These are phyloP conservation scores for Solanum clarkiae DNA, from an alignment of 257 asterid genomes.

Conservation along the genomic window DNA sequence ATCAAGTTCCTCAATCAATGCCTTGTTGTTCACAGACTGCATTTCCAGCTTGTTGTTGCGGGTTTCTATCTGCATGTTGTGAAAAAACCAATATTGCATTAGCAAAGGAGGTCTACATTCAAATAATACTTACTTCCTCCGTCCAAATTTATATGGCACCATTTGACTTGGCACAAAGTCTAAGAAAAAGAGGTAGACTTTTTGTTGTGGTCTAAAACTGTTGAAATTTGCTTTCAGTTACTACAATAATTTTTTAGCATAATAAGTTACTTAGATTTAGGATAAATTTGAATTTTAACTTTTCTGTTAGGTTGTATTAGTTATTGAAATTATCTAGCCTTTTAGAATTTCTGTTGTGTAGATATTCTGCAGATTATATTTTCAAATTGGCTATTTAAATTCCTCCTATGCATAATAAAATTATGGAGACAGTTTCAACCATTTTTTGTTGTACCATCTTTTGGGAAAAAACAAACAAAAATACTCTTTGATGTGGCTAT, in stretches of 20 bases:
- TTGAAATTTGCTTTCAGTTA: background rate
- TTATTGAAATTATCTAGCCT: background rate
- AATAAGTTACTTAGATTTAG: background rate
- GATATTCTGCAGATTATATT: background rate
- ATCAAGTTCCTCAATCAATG: constrained; percentile 86
- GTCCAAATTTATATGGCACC: background rate
- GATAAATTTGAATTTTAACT: background rate
- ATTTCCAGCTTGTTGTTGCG: constrained; percentile 95
- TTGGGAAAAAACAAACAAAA: no score
- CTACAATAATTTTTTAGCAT: background rate
- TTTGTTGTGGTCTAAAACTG: background rate
- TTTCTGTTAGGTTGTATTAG: background rate
- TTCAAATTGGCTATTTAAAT: background rate
- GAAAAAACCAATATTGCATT: constrained; percentile 5
- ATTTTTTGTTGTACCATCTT: no score
- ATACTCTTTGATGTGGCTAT: no score
- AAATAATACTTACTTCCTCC: background rate
- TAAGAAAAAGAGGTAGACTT: background rate
- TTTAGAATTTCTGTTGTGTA: background rate
- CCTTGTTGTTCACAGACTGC: constrained; percentile 89
- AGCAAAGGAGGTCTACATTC: constrained; percentile 1
- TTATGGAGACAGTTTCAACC: no score
- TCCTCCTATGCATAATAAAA: background rate
- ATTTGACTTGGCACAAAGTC: background rate
- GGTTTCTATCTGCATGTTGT: constrained; percentile 65